Base-by-base conservation (phyloP, 2,329 filamentous ascomycete species). In the Colletotrichum sp. region DNA sequence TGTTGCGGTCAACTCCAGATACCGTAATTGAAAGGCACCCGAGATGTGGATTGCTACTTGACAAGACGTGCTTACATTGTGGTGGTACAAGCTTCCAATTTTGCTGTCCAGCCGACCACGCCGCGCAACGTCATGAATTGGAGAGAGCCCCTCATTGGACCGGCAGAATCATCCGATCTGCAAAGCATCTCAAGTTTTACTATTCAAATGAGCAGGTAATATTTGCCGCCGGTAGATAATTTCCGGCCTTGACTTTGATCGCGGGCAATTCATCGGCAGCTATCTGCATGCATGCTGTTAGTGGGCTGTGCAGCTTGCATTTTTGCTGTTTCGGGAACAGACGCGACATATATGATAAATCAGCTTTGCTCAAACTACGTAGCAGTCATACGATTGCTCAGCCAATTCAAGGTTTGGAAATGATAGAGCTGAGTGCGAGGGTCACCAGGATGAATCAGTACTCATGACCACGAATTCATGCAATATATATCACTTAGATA, bases 101-200 rank as follows among this genome's bases (percentile, higher is more conserved):
- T 4, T 12, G 43, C n/a, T 48, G 1, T 1, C 7, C 4, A 48
- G n/a, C n/a, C 10, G 43, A 48, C 43, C 43, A 48, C 43, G 43
- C n/a, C 0, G 0, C 43, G n/a, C n/a, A 4, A 3, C 43, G 5
- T 21, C 18, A 48, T 24, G 21, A 24, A 24, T 48, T 48, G 43
- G n/a, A 1, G 43, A 48, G 2, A 13, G 3, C 43, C 43, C 43
- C 43, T 21, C 43, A 48, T 48, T 0, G 43, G 1, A 21, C 43
- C 43, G 43, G 43, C 43, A 48, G n/a, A 48, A 48, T 48, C 43
- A 48, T 48, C 43, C 43, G 43, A 21, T 48, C 1, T 48, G 5
- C 43, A 0, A 12, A 0, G 43, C 12, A 7, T 12, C 14, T 48
- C 18, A 7, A 48, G 0, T 21, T 21, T 48, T 0, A 0, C n/a